phyloP scores from a whole-genome alignment of 2,329 filamentous ascomycete genomes.

The Xylaria polymorpha region DNA sequence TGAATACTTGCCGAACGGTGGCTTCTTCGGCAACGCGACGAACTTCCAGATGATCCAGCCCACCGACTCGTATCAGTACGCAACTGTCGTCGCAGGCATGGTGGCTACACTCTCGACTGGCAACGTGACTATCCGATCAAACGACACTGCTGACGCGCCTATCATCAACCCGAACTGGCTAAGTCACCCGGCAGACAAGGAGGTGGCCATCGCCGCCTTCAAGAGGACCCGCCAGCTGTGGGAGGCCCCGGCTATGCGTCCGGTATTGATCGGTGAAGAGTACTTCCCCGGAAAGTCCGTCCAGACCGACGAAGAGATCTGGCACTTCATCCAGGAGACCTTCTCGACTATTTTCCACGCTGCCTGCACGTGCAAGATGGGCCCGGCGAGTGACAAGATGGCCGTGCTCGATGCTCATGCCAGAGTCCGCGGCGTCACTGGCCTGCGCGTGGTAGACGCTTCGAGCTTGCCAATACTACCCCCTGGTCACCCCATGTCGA shows the following conservation, averaged over 20 bases:
- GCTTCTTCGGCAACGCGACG: too few relatives aligned
- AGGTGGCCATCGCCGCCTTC: constrained; percentile 57
- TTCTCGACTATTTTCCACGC: constrained; percentile 39
- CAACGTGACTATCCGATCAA: constrained; percentile 26
- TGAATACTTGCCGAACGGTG: too few relatives aligned
- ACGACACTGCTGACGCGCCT: constrained; percentile 24
- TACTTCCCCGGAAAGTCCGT: constrained; percentile 24
- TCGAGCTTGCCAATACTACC: constrained; percentile 44
- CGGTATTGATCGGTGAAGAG: constrained; percentile 3
- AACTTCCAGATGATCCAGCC: constrained; percentile 5
- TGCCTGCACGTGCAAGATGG: constrained; percentile 39
- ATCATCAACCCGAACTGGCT: constrained; percentile 60
- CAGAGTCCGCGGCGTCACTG: constrained; percentile 38
- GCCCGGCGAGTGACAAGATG: constrained; percentile 22
- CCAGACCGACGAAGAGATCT: constrained; percentile 27
- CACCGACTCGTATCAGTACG: constrained; percentile 36
- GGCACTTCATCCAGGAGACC: constrained; percentile 15
- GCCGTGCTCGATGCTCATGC: constrained; percentile 39
- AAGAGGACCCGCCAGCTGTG: constrained; percentile 54
- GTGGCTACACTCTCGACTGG: constrained; percentile 32
- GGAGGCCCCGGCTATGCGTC: neutral
- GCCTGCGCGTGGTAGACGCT: constrained; percentile 44
- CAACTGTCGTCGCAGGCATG: constrained; percentile 20
- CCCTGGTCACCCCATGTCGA: constrained; percentile 47
- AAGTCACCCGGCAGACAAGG: constrained; percentile 55